A percentile compares a stretch with the other conserved stretches of the same genome.
Evolutionary conservation across 1,139 yeast species (phyloP).

Genomic region (Suzukiozyma palmioleophila): DNA sequence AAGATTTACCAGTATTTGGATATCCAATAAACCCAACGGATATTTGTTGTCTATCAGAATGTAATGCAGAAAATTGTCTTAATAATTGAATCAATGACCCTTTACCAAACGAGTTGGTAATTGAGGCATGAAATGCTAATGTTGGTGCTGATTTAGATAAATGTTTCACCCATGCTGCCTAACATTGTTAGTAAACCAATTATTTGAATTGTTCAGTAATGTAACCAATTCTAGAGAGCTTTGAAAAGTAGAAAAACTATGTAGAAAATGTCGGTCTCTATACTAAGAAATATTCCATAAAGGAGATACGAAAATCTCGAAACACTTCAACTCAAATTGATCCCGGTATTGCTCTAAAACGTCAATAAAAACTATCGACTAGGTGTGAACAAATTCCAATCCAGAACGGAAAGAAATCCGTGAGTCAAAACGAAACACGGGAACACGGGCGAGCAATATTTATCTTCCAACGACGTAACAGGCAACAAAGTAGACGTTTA

Average conservation of each 20-base stretch:
- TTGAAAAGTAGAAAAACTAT: conserved; percentile 10
- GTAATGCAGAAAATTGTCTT: conserved; percentile 88
- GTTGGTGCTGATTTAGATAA: conserved; percentile 91
- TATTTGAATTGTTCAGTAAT: not conserved
- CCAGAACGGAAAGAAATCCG: conserved; percentile 39
- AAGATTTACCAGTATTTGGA: conserved; percentile 96
- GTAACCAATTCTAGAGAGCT: not conserved
- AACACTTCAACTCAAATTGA: conserved; percentile 66
- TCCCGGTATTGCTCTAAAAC: conserved; percentile 34
- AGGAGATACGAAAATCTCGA: conserved; percentile 14
- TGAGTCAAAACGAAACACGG: conserved; percentile 17
- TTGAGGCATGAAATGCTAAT: conserved; percentile 95
- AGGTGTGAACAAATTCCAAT: conserved; percentile 38
- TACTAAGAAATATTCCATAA: conserved; percentile 59
- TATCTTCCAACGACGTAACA: conserved; percentile 96
- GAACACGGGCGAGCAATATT: conserved; percentile 53
- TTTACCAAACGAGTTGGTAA: conserved; percentile 95
- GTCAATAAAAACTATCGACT: conserved; percentile 43
- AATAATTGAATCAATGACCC: conserved; percentile 91
- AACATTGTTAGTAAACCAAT: conserved; percentile 41
- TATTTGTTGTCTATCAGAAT: conserved; percentile 90
- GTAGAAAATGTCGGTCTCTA: conserved; percentile 55
- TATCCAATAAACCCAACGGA: conserved; percentile 97
- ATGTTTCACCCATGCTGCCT: conserved; percentile 99
- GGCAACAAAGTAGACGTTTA: conserved; percentile 49